Base-by-base conservation (phyloP, 1,284 basidiomycete genomes). In the Sporisorium reilianum region DNA sequence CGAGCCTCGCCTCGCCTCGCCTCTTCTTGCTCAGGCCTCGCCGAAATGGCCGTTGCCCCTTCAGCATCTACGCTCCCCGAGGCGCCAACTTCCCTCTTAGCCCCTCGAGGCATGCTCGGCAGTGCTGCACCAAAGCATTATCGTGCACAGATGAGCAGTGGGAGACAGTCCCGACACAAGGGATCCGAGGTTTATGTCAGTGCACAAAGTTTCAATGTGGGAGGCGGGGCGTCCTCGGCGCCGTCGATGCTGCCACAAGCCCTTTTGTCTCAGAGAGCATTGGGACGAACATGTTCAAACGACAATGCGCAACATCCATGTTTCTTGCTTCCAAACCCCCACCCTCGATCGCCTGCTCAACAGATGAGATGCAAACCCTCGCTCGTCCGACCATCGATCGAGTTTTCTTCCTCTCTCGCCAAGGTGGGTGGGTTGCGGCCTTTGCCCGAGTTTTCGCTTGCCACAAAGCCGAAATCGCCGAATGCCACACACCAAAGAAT, bases 61-160 rank as follows among this genome's bases (percentile, higher is more conserved):
- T 28, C 20, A 26, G 36, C 14, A 34, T 12, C 28, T 22, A n/a
- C 28, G 25, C 25, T 40, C 22, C 48, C 28, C 18, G 22, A 26
- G 6, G 14, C 46, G 46, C 46, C 46, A 49, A 28, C 38, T 18
- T n/a, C 9, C 41, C 36, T 41, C 14, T 53, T 14, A 30, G 51
- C 10, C 32, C 23, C 38, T 25, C 36, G 20, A 53, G 25, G 51
- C 26, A 41, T 30, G 51, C 26, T 26, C 38, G 26, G 10, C 38
- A 30, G 28, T 18, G n/a, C 38, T 53, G 51, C 51, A 41, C 20
- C 25, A 40, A 26, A 18, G 26, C 51, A 41, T 41, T 38, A 53
- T 30, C 11, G 16, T 18, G 38, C 38, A 46, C 36, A 38, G 30
- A 20, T 16, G 5, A 22, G 30, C 45, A 30, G 25, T 28, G 2